phyloP scores from a whole-genome alignment of 2,329 filamentous ascomycete species.

The Verticillium albo-atrum region DNA sequence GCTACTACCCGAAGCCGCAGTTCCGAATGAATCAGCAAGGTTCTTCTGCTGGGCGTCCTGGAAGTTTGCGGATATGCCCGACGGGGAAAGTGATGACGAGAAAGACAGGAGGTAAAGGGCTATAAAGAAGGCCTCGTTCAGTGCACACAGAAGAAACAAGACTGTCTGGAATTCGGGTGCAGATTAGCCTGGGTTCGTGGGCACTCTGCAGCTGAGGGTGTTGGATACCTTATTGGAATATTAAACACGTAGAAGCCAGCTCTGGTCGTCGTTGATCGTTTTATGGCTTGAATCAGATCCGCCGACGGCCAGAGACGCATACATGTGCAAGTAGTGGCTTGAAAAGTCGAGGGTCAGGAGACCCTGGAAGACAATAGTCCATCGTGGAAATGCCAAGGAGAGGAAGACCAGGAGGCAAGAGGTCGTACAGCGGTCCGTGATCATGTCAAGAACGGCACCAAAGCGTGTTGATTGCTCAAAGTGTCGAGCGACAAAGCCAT shows the following conservation, averaged over 20 bases:
- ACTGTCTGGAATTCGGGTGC: too few species aligned
- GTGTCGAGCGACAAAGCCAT: too few species aligned
- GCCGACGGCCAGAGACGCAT: conserved; percentile 84
- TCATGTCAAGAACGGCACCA: conserved; percentile 96
- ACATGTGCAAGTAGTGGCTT: conserved; percentile 99
- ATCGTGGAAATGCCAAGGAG: conserved; percentile 88
- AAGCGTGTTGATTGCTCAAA: conserved; percentile 92
- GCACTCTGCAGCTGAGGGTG: too few species aligned
- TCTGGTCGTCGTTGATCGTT: conserved; percentile 82
- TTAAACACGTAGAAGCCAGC: conserved; percentile 88
- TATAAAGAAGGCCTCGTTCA: conserved; percentile 98
- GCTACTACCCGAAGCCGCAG: conserved; percentile 86
- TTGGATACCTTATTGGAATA: conserved; percentile 84
- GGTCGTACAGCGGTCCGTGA: conserved; percentile 96
- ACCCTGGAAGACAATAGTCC: conserved; percentile 90
- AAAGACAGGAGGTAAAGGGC: conserved; percentile 96
- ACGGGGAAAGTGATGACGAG: conserved; percentile 72
- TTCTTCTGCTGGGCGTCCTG: conserved; percentile 78
- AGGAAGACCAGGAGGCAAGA: conserved; percentile 92
- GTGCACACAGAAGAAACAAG: conserved; percentile 80
- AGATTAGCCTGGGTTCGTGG: background rate
- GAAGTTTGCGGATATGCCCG: too few species aligned
- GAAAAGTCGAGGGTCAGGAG: conserved; percentile 90
- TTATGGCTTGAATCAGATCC: conserved; percentile 82
- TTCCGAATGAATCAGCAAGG: conserved; percentile 89